A percentile compares a stretch with the other conserved stretches of the same genome.
Evolutionary conservation across 108 stramenopile species (phyloP).

Genomic region (Skeletonema grethae): DNA sequence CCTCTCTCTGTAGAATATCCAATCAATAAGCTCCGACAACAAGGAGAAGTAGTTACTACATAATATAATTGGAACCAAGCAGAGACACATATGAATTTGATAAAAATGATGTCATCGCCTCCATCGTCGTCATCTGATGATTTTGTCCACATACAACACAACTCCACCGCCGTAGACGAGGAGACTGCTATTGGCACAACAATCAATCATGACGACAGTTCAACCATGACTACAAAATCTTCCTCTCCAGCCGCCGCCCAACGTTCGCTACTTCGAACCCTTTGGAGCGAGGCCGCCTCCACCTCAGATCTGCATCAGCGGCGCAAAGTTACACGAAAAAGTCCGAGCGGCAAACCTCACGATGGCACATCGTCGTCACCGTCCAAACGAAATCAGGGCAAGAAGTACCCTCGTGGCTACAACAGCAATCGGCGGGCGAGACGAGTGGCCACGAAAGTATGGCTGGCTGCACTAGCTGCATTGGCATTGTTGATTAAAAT

Average conservation of each 20-base stretch:
- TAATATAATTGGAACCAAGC: too few species aligned
- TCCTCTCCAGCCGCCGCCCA: conserved; percentile 1
- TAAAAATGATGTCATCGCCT: neutral
- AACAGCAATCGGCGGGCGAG: neutral
- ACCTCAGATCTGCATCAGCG: conserved; percentile 30
- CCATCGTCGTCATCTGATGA: neutral
- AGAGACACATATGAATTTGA: too few species aligned
- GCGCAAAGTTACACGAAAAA: conserved; percentile 14
- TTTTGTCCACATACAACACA: neutral
- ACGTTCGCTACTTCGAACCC: conserved; percentile 25
- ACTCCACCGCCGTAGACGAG: neutral
- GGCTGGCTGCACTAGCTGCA: conserved; percentile 30
- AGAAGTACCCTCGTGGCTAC: neutral
- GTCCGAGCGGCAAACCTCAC: neutral
- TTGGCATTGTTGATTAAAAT: conserved; percentile 26
- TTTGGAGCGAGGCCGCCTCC: conserved; percentile 44
- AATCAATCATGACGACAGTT: neutral
- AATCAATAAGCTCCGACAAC: too few species aligned
- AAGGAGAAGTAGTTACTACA: too few species aligned
- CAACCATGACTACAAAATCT: neutral
- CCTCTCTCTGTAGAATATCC: too few species aligned
- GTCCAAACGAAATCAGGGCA: conserved; percentile 6
- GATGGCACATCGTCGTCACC: neutral
- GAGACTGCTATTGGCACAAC: neutral
- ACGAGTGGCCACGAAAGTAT: conserved; percentile 36